These are phyloP conservation scores for Aspergillus brunneoviolaceus DNA, from an alignment of 2,329 filamentous ascomycete species.

Conservation along the genomic window DNA sequence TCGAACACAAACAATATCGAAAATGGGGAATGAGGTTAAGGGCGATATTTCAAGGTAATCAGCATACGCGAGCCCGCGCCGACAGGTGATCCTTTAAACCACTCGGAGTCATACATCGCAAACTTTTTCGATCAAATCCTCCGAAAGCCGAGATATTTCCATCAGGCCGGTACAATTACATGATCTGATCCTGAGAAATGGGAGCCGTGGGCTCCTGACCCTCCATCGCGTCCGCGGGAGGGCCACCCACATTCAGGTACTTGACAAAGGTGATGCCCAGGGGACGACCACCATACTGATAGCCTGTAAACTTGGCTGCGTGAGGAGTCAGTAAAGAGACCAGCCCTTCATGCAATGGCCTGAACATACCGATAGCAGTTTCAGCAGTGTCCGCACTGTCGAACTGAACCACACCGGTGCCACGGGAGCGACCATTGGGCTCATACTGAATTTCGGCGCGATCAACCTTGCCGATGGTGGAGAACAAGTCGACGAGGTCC, in stretches of 20 bases:
- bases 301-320: conserved; percentile 90
- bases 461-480: conserved; percentile 95
- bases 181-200: conserved; percentile 97
- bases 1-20: conserved; percentile 4
- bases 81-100: conserved; percentile 4
- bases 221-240: conserved; percentile 72
- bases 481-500: conserved; percentile 92
- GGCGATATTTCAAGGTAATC: background rate
- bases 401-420: conserved; percentile 95
- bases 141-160: conserved; percentile 10
- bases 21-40: background rate
- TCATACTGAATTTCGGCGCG: conserved; percentile 99
- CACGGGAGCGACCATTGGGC: conserved; percentile 89
- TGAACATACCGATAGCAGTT: conserved; percentile 70
- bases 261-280: conserved; percentile 92
- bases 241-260: conserved; percentile 70
- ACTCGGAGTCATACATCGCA: conserved; percentile 11
- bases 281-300: conserved; percentile 93
- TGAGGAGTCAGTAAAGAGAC: conserved; percentile 8
- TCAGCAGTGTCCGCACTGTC: conserved; percentile 80
- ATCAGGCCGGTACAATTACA: conserved; percentile 56
- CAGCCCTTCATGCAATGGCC: background rate
- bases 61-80: conserved; percentile 8
- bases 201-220: conserved; percentile 67
- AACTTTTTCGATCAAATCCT: conserved; percentile 14